Percentiles rank a stretch among this genome's conserved stretches.
These are phyloP conservation scores for Arabidopsis hybrid DNA, from an alignment of 441 rosid species.

Conservation along the genomic window DNA sequence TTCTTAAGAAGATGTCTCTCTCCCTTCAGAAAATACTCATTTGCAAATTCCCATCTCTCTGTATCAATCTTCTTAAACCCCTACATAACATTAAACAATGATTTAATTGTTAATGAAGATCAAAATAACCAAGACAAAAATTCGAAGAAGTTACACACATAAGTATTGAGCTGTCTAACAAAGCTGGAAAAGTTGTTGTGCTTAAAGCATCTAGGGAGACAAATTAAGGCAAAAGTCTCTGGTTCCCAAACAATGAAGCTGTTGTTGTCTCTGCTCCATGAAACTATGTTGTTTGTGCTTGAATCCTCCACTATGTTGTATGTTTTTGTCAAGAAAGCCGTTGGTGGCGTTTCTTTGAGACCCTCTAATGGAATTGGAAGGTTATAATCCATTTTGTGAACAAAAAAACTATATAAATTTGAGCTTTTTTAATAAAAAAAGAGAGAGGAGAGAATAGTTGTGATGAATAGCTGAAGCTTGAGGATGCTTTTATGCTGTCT, in stretches of 20 bases:
- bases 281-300: constrained; percentile 49
- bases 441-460: background rate
- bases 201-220: constrained; percentile 55
- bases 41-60: constrained; percentile 59
- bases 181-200: constrained; percentile 60
- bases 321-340: constrained; percentile 58
- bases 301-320: constrained; percentile 61
- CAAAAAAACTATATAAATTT: background rate
- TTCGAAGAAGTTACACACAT: constrained; percentile 39
- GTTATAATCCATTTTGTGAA: constrained; percentile 14
- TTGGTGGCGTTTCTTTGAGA: constrained; percentile 51
- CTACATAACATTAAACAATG: constrained; percentile 17
- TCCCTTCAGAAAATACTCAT: constrained; percentile 51
- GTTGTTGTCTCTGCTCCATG: constrained; percentile 53
- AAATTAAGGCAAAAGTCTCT: constrained; percentile 46
- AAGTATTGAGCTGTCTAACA: constrained; percentile 60
- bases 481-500: constrained; percentile 32
- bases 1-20: constrained; percentile 53
- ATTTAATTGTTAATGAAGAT: background rate
- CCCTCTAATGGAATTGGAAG: constrained; percentile 40
- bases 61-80: constrained; percentile 55
- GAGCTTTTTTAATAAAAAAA: background rate
- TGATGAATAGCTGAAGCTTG: constrained; percentile 22
- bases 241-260: constrained; percentile 65
- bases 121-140: background rate